These are phyloP conservation scores for Tulasnella sp. DNA, from an alignment of 768 basidiomycete species.

Conservation along the genomic window DNA sequence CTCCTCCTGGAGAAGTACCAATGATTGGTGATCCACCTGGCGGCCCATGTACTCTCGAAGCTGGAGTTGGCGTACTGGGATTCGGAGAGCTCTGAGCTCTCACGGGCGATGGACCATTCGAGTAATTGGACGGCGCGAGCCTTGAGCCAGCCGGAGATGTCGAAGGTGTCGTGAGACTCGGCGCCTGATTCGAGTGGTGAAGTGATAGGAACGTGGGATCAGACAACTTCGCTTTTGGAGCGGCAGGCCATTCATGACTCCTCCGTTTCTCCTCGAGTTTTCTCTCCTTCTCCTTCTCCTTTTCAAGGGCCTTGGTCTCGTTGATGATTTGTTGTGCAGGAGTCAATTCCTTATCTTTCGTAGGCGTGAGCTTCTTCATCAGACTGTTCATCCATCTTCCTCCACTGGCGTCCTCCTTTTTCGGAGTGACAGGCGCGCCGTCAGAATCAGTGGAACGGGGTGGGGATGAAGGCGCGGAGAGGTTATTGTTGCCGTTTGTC, in stretches of 20 bases:
- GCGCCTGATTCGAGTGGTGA: conserved; percentile 43
- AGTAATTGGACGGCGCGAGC: conserved; percentile 8
- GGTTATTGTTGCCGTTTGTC: conserved; percentile 23
- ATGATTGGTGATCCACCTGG: conserved; percentile 13
- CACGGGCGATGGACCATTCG: conserved; percentile 12
- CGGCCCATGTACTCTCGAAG: conserved; percentile 2
- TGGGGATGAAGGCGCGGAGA: conserved; percentile 49
- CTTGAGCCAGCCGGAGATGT: conserved; percentile 26
- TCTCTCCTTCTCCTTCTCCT: conserved; percentile 24
- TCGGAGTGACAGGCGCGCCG: conserved; percentile 8
- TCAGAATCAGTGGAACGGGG: conserved; percentile 24
- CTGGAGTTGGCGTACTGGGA: conserved; percentile 5
- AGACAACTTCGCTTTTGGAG: conserved; percentile 38
- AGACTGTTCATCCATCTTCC: conserved; percentile 61
- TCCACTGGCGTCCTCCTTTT: conserved; percentile 5
- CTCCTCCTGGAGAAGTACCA: not conserved
- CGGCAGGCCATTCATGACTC: conserved; percentile 43
- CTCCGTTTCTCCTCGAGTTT: conserved; percentile 22
- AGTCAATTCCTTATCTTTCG: conserved; percentile 55
- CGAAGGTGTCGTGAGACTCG: conserved; percentile 55
- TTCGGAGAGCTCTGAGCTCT: conserved; percentile 37
- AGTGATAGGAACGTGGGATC: conserved; percentile 45
- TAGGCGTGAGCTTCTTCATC: conserved; percentile 65
- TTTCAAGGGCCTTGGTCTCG: conserved; percentile 58
- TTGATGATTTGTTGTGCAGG: conserved; percentile 75